Conservation (phyloP, 805 yeast species). For the Suhomyces canberraensis region DNA sequence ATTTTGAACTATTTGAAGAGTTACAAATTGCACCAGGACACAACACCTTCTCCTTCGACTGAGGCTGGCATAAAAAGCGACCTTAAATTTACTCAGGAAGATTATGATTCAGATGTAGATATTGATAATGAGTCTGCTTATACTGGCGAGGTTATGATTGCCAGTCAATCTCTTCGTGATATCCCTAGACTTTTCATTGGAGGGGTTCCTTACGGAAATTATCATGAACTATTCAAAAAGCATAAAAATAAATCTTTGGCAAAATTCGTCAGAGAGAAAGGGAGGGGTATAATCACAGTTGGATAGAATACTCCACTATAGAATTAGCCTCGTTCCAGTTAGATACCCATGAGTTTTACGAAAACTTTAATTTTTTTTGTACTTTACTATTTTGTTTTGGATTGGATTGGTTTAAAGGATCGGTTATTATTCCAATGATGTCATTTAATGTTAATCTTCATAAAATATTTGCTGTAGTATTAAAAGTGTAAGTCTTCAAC, state of each 20-base stretch:
- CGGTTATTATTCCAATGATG: no score
- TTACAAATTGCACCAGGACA: conserved; percentile 8
- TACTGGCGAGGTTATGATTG: background rate
- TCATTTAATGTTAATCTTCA: no score
- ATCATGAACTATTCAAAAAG: conserved; percentile 20
- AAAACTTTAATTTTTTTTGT: background rate
- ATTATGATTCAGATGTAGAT: conserved; percentile 7
- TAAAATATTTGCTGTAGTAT: no score
- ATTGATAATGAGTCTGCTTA: conserved; percentile 9
- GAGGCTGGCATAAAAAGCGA: conserved; percentile 6
- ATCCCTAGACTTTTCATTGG: conserved; percentile 34
- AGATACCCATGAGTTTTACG: background rate
- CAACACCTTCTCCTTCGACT: background rate
- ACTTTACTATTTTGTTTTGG: background rate
- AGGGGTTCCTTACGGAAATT: conserved; percentile 31
- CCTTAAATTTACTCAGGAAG: conserved; percentile 7
- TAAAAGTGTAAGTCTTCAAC: no score
- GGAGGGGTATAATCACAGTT: conserved; percentile 27
- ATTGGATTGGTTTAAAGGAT: background rate
- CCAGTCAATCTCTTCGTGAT: conserved; percentile 7
- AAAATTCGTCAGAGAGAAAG: conserved; percentile 21
- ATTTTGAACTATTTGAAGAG: conserved; percentile 24
- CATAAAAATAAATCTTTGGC: conserved; percentile 18
- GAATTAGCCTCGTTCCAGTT: background rate
- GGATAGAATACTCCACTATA: conserved; percentile 7